Evolutionary conservation across 2,329 filamentous ascomycete species (phyloP), one percentile per base, ranked within the genome.

Genomic region (Polytolypa hystricis): DNA sequence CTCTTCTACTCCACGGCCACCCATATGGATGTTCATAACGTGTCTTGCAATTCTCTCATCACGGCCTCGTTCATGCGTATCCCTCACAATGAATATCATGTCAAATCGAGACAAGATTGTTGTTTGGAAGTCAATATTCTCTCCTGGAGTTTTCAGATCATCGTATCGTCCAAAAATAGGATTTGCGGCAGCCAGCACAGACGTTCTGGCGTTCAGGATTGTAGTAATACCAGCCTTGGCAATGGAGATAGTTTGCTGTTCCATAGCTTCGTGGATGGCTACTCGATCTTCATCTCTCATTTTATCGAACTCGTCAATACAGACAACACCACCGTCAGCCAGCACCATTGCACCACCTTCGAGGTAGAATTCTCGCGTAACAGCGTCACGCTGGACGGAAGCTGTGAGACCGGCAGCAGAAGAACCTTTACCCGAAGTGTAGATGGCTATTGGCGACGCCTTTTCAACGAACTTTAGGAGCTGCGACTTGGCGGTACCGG

Each of bases 301-400:
- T 70, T 98, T 98, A 67, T 98, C 91, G 55, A 98, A 98, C 63
- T 98, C 91, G 55, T 98, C 91, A 50, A 98, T 98, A 61, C 91
- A 96, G 7, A 96, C 91, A 1, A 96, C 89, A 50, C 91, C 91
- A 2, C 87, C 87, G 48, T 98, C 91, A 3, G 91, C 91, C 12
- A 98, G 75, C 3, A 98, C 91, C 91, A 98, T 96, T 20, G 91
- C 91, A 62, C 91, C 91, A 31, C 91, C 91, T 67, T 98, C 91
- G 1, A 98, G 77, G 53, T 96, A 98, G 60, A 98, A 98, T 57
- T 98, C 91, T 35, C 91, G 76, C 0, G 89, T 95, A 10, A 79
- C 82, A 10, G 84, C 79, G 53, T 98, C 91, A 40, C 91, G 79
- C 51, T 98, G 91, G 2, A 98, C 91, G 0, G 91, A 96, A 0